Conservation (phyloP, 257 asterid genomes). For the Plantago major region DNA sequence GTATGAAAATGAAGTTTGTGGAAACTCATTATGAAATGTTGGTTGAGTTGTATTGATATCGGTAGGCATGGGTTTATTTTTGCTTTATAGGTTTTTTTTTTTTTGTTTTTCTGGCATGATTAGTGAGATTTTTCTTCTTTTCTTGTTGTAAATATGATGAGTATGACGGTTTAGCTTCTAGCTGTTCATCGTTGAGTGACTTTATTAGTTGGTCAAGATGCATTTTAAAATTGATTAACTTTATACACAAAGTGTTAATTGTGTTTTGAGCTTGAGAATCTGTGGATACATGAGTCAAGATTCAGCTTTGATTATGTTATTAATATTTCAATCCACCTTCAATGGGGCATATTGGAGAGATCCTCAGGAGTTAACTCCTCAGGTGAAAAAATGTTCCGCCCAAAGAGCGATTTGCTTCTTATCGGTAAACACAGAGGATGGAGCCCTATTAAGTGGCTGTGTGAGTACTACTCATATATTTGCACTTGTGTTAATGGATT, state of each 20-base stretch:
- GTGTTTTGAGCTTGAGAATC: slow-evolving; percentile 4
- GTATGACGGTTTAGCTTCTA: slow-evolving; percentile 23
- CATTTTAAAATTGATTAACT: neutral
- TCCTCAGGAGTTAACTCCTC: neutral
- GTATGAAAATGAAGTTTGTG: slow-evolving; percentile 5
- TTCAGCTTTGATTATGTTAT: neutral
- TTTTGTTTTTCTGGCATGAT: slow-evolving; percentile 9
- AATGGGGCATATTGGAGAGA: too few species aligned
- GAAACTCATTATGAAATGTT: slow-evolving; percentile 21
- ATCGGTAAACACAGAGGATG: neutral
- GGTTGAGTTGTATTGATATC: slow-evolving; percentile 22
- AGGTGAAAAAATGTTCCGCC: neutral
- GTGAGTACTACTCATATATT: neutral
- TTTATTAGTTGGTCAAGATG: slow-evolving; percentile 5
- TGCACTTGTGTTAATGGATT: neutral
- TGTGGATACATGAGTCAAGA: neutral
- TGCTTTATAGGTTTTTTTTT: slow-evolving; percentile 23
- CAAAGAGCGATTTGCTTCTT: neutral
- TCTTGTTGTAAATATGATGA: slow-evolving; percentile 10
- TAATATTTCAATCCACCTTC: too few species aligned
- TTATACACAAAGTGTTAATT: neutral
- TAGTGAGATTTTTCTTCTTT: too few species aligned
- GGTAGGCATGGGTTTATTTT: slow-evolving; percentile 26
- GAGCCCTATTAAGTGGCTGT: too few species aligned
- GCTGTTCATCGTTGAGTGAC: slow-evolving; percentile 7